Evolutionary conservation across 1,139 yeast genomes (phyloP).

Genomic region (Suhomyces atakaporum): DNA sequence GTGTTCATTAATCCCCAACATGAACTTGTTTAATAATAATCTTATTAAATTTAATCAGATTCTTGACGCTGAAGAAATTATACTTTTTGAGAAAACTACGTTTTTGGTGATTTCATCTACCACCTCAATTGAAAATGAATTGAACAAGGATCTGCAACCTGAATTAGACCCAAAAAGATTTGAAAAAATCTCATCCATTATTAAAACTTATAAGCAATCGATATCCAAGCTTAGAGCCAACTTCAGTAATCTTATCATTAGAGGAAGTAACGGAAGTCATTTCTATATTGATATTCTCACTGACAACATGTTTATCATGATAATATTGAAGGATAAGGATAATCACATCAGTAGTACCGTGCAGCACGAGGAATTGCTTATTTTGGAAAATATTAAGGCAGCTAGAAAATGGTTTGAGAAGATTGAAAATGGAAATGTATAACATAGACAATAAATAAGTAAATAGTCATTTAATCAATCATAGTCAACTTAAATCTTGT

Average conservation of each 20-base stretch:
- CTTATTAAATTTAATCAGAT: conserved; percentile 72
- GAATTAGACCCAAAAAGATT: conserved; percentile 83
- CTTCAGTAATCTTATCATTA: conserved; percentile 73
- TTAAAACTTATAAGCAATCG: conserved; percentile 92
- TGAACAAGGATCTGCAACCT: conserved; percentile 9
- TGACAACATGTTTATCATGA: conserved; percentile 75
- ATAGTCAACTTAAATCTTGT: too few relatives aligned
- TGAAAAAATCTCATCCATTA: conserved; percentile 90
- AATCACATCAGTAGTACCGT: conserved; percentile 28
- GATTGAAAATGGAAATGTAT: conserved; percentile 37
- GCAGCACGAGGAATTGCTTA: conserved; percentile 61
- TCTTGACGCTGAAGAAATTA: conserved; percentile 86
- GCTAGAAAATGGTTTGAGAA: conserved; percentile 69
- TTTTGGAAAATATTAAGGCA: conserved; percentile 66
- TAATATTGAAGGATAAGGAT: conserved; percentile 51
- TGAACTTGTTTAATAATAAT: conserved; percentile 76
- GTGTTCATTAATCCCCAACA: conserved; percentile 91
- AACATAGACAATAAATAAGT: too few relatives aligned
- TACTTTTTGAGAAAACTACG: conserved; percentile 90
- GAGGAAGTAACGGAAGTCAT: conserved; percentile 71
- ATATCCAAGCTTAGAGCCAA: conserved; percentile 85
- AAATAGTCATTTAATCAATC: too few relatives aligned
- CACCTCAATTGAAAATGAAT: conserved; percentile 32
- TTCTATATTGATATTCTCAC: conserved; percentile 70
- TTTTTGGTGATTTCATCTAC: conserved; percentile 87